Base-by-base conservation (phyloP, 164 flowering plant species). In the Buxus sempervirens region DNA sequence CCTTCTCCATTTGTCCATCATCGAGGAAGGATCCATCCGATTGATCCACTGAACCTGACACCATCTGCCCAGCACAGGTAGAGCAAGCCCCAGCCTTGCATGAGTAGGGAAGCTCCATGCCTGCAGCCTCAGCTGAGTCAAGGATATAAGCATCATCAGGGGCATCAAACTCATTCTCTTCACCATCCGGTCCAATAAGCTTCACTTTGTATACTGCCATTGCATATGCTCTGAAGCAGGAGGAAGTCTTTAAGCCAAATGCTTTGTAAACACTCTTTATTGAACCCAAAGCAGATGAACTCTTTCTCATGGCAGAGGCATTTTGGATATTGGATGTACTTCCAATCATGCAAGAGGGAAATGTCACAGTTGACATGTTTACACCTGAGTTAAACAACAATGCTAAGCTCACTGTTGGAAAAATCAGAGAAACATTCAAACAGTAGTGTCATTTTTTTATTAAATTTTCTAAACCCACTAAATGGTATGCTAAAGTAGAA, bases 61-160 rank as follows among this genome's bases (percentile, higher is more conserved):
- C 71, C 27, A 73, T 42, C 48, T 73, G 61, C 49, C 76, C 76
- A 21, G 67, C 72, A 62, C 76, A 73, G 36, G 76, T 73, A 25
- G 76, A 73, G 72, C 76, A 73, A 0, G 76, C 72, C 54, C 76
- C 76, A 4, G 76, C 76, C 63, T 72, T 54, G 72, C 76, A 73
- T 21, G 76, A 72, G 51, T 72, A 72, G n/a, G 75, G n/a, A 70
- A 0, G 66, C 54, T 8, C 66, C 71, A 21, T 62, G n/a, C 76
- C 76, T 0, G 76, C 76, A 25, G 13, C 19, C 68, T 73, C 72
- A 32, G 72, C 76, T 2, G 72, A 27, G 53, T 73, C 76, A 10
- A 73, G 76, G 24, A 73, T 73, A 64, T 73, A 73, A 10, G 15
- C 0, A 49, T 73, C 76, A 32, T 67, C 67, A n/a, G 76, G 72